Evolutionary conservation across 164 flowering plant genomes (phyloP).

Genomic region (Vitis rupestris): DNA sequence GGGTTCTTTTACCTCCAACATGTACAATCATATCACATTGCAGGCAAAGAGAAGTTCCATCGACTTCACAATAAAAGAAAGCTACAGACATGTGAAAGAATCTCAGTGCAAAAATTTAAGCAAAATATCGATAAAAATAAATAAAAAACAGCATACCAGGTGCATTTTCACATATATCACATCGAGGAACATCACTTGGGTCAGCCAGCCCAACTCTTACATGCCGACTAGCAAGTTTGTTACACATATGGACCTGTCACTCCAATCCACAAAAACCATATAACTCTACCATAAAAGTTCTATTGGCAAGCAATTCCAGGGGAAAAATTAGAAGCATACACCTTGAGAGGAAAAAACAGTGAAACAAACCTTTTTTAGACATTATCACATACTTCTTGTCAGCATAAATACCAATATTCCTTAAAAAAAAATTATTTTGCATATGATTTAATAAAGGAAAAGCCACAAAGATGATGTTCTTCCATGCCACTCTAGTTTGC

Average conservation of each 20-base stretch:
- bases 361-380: no score
- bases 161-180: slow-evolving; percentile 96
- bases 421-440: no score
- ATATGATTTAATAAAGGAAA: no score
- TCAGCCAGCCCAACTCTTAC: slow-evolving; percentile 82
- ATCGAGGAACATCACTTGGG: slow-evolving; percentile 79
- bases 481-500: no score
- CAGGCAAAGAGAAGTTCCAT: slow-evolving; percentile 62
- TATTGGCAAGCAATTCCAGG: no score
- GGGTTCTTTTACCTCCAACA: slow-evolving; percentile 97
- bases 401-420: no score
- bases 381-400: no score
- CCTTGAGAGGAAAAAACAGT: no score
- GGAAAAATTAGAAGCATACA: no score
- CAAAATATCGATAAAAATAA: neutral
- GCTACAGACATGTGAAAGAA: slow-evolving; percentile 29
- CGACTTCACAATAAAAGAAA: slow-evolving; percentile 65
- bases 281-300: no score
- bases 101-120: neutral
- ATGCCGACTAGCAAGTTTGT: slow-evolving; percentile 94
- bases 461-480: no score
- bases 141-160: slow-evolving; percentile 40
- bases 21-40: slow-evolving; percentile 81
- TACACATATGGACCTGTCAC: slow-evolving; percentile 91
- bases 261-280: no score